phyloP scores from a whole-genome alignment of 148 eudicot species.

The Amaranthus cruentus region DNA sequence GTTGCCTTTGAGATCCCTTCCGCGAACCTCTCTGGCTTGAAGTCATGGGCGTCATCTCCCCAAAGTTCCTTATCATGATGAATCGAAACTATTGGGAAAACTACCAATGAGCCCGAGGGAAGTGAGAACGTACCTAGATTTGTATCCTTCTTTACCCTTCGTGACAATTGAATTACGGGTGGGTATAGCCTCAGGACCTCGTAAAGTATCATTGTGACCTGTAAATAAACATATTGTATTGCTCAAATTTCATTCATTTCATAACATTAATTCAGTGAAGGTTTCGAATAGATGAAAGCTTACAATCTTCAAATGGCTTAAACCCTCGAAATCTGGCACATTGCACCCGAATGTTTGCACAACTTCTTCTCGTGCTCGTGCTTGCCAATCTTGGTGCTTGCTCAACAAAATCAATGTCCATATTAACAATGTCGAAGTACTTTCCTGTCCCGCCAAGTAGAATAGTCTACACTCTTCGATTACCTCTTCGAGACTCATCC shows the following conservation, averaged over 20 bases:
- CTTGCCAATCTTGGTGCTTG: constrained; percentile 33
- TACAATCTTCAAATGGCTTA: constrained; percentile 23
- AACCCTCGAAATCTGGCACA: constrained; percentile 24
- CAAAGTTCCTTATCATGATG: constrained; percentile 21
- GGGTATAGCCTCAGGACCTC: constrained; percentile 31
- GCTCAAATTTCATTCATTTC: background rate
- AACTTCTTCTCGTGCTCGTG: constrained; percentile 28
- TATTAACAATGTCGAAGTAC: constrained; percentile 18
- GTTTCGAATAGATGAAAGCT: background rate
- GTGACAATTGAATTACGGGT: constrained; percentile 8
- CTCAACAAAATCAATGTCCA: constrained; percentile 27
- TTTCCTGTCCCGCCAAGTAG: constrained; percentile 27
- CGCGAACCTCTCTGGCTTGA: constrained; percentile 27
- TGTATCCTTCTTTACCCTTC: constrained; percentile 13
- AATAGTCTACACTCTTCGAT: constrained; percentile 28
- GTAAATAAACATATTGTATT: background rate
- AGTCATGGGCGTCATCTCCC: constrained; percentile 26
- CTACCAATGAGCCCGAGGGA: constrained; percentile 8
- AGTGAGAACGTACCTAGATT: constrained; percentile 16
- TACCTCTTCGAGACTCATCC: constrained; percentile 24
- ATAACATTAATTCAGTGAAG: background rate
- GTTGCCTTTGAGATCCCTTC: constrained; percentile 27
- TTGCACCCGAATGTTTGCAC: constrained; percentile 13
- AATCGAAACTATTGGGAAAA: constrained; percentile 5
- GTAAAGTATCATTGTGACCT: constrained; percentile 27